Conservation (phyloP, 305 asterid genomes). For the Andrographis paniculata region DNA sequence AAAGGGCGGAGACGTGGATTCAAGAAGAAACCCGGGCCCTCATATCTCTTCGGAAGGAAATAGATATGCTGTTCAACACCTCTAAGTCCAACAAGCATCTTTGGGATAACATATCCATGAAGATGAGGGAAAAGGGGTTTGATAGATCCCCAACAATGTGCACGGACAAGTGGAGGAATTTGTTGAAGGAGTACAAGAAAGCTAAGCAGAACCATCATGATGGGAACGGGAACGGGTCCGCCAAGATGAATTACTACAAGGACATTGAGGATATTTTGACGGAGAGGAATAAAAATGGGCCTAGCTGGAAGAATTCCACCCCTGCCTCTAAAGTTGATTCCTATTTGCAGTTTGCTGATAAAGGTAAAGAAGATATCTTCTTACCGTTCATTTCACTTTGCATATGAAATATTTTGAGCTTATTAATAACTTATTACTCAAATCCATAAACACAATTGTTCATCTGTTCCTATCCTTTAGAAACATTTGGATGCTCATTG, state of each 20-base stretch:
- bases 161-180: conserved; percentile 85
- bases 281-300: conserved; percentile 49
- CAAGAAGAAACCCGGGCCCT: conserved; percentile 85
- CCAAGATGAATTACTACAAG: conserved; percentile 54
- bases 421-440: too few species aligned
- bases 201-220: conserved; percentile 43
- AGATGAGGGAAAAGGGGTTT: conserved; percentile 93
- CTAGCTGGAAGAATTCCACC: conserved; percentile 27
- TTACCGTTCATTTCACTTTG: too few species aligned
- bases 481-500: too few species aligned
- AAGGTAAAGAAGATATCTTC: too few species aligned
- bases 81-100: conserved; percentile 82
- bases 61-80: conserved; percentile 68
- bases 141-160: conserved; percentile 96
- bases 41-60: conserved; percentile 63
- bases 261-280: conserved; percentile 72
- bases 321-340: conserved; percentile 44
- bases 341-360: conserved; percentile 60
- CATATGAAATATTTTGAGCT: too few species aligned
- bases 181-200: conserved; percentile 66
- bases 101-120: conserved; percentile 85
- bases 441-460: too few species aligned
- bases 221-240: conserved; percentile 34
- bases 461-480: too few species aligned
- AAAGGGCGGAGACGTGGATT: conserved; percentile 93